Base-by-base conservation (phyloP, 805 yeast species). In the Priceomyces fermenticarens region DNA sequence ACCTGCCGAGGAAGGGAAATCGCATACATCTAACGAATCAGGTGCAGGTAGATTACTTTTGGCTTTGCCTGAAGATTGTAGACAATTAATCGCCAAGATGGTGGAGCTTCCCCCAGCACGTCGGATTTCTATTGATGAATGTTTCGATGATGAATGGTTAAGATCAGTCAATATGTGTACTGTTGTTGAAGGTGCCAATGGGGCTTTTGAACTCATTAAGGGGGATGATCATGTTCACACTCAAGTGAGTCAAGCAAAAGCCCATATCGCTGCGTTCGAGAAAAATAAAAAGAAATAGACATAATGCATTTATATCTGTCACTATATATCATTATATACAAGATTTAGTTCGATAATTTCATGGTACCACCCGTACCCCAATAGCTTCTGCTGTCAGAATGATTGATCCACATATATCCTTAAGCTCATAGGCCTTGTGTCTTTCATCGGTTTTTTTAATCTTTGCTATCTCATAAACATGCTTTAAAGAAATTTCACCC, bases 221-320 rank as follows among this genome's bases (percentile, higher is more conserved):
- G 78, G 81, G 14, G 62, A 68, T 6, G 82, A 80, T 53, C 98
- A 90, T 58, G 73, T 73, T 27, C 98, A 90, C 59, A 88, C 97
- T 1, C 79, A 78, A 49, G 97, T 90, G 38, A 96, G 89, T 51
- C 96, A 87, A 59, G 82, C 88, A 45, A 95, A 88, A 52, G 98
- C 98, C 0, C 98, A 90, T 61, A 90, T 90, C 65, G 96, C 97
- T 9, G 84, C 90, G 44, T 75, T 90, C 49, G 97, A 90, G 58
- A 86, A 82, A 71, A 86, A 82, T 58, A 90, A 87, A 67, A 78
- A 75, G 58, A 68, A 77, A 57, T 72, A 65, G 41, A 26, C 35
- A 32, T 32, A 32, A 12, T 16, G 11, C 33, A 13, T 31, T 32
- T 12, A 31, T 31, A 17, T 32, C 35, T 32, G 26, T 32, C 23